Evolutionary conservation across 768 basidiomycete genomes (phyloP).

Genomic region (Trametes cubensis): DNA sequence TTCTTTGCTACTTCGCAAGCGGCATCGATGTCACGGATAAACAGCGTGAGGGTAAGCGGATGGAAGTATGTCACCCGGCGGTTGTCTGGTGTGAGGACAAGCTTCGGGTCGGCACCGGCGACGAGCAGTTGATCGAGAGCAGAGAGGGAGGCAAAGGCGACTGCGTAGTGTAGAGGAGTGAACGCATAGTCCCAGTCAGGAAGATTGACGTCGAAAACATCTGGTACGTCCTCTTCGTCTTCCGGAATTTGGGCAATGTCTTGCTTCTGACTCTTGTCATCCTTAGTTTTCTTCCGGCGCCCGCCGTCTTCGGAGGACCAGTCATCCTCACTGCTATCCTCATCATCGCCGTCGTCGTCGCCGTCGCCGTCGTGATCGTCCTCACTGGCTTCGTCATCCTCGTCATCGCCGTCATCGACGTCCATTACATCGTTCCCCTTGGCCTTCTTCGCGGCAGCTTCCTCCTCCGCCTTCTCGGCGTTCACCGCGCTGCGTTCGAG

Average conservation of each 20-base stretch:
- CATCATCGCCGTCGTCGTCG: conserved; percentile 18
- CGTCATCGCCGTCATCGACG: conserved; percentile 21
- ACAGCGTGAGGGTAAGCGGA: conserved; percentile 34
- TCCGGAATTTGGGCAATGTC: conserved; percentile 47
- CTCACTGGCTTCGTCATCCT: conserved; percentile 13
- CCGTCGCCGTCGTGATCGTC: conserved; percentile 18
- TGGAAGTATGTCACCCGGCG: conserved; percentile 18
- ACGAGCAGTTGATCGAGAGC: conserved; percentile 50
- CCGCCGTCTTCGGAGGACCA: conserved; percentile 39
- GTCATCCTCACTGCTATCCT: conserved; percentile 29
- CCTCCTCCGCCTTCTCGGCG: conserved; percentile 31
- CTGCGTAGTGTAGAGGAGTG: conserved; percentile 54
- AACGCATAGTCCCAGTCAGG: conserved; percentile 63
- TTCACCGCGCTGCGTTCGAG: conserved; percentile 49
- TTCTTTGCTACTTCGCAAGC: conserved; percentile 33
- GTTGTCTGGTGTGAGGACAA: conserved; percentile 12
- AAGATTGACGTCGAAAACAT: conserved; percentile 56
- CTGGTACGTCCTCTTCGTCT: conserved; percentile 51
- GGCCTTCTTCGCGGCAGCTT: conserved; percentile 21
- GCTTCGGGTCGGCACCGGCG: conserved; percentile 46
- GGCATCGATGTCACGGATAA: conserved; percentile 28
- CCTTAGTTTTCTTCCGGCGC: conserved; percentile 32
- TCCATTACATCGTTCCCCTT: conserved; percentile 24
- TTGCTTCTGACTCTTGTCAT: conserved; percentile 26
- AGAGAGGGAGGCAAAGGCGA: conserved; percentile 47